phyloP scores from a whole-genome alignment of 768 basidiomycete species.

The Phanerodontia chrysosporium region DNA sequence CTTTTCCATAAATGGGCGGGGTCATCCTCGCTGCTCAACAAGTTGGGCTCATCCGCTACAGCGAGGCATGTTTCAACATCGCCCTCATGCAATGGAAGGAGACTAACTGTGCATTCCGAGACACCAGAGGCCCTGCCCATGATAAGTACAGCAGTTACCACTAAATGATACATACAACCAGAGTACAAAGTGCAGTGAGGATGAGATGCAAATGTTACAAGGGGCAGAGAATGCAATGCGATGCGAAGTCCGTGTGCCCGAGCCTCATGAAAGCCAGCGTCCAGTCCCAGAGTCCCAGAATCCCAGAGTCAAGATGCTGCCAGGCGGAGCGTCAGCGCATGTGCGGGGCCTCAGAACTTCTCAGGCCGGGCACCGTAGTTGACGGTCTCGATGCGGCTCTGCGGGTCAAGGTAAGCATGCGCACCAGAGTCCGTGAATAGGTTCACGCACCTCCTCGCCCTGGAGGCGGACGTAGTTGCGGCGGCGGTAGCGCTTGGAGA shows the following conservation, averaged over 20 bases:
- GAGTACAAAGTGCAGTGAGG: no score
- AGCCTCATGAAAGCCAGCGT: background rate
- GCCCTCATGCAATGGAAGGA: no score
- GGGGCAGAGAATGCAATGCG: background rate
- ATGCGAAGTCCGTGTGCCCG: background rate
- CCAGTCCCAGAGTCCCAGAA: background rate
- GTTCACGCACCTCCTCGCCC: constrained; percentile 33
- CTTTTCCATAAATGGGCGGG: no score
- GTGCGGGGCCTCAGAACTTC: constrained; percentile 6
- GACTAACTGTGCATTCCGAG: no score
- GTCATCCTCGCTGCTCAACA: no score
- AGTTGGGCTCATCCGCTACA: no score
- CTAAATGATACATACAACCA: background rate
- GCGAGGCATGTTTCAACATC: no score
- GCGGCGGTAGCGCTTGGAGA: constrained; percentile 31
- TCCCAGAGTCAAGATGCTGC: no score
- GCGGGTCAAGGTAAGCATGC: background rate
- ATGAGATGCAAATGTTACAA: background rate
- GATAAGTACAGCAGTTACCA: background rate
- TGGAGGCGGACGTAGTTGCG: constrained; percentile 26
- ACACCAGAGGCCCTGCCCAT: background rate
- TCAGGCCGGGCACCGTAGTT: constrained; percentile 8
- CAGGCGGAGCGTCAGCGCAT: background rate
- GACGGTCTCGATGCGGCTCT: constrained; percentile 6
- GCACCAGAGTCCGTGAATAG: background rate